These are phyloP conservation scores for Raddia guianensis DNA, from an alignment of 176 grass and related monocot species.

Conservation along the genomic window DNA sequence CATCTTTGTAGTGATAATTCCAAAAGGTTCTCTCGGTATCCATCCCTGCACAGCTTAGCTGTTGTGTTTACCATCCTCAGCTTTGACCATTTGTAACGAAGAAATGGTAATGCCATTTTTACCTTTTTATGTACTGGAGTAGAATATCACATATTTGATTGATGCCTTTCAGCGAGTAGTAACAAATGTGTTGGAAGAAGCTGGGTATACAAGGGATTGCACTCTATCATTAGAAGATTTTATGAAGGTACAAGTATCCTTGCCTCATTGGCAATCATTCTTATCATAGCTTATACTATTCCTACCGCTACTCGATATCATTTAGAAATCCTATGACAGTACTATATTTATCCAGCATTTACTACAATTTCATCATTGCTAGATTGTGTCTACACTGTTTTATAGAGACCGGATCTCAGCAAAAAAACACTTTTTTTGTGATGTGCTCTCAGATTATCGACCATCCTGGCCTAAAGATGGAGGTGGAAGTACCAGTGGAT, in stretches of 20 bases:
- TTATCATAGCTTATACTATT: background rate
- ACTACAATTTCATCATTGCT: background rate
- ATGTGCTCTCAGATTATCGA: slow-evolving; percentile 33
- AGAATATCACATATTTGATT: slow-evolving; percentile 7
- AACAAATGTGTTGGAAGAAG: slow-evolving; percentile 72
- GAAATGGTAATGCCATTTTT: background rate
- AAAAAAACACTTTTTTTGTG: background rate
- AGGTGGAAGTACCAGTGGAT: slow-evolving; percentile 70
- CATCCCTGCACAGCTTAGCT: background rate
- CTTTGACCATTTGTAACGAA: background rate
- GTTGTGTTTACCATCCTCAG: background rate
- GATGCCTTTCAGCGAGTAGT: slow-evolving; percentile 58
- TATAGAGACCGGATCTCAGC: background rate
- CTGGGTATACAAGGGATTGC: slow-evolving; percentile 65
- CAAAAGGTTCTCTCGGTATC: background rate
- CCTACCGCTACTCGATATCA: background rate
- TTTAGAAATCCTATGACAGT: background rate
- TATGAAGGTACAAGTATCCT: slow-evolving; percentile 51
- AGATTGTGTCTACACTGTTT: background rate
- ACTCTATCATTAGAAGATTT: slow-evolving; percentile 73
- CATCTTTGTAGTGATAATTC: background rate
- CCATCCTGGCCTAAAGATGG: slow-evolving; percentile 65
- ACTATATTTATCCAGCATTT: background rate
- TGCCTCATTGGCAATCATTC: background rate
- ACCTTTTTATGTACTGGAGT: background rate